Base-by-base conservation (phyloP, 208 protist species). In the Jaenimonas drosophilae region DNA sequence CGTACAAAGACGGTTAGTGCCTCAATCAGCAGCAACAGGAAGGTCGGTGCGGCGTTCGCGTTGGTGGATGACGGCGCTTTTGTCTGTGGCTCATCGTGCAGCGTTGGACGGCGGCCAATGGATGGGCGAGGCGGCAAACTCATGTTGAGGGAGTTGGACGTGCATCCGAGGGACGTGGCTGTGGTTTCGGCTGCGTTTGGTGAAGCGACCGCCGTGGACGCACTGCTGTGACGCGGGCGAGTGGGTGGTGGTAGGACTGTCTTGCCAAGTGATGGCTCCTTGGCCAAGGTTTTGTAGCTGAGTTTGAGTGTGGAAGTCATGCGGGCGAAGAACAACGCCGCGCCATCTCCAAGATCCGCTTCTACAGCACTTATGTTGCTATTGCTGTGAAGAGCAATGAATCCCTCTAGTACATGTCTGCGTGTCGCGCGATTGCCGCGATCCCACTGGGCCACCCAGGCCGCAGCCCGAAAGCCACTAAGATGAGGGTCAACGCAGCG, bases 231-330 rank as follows among this genome's bases (percentile, higher is more conserved):
- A 14, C 9, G 30, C 30, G 9, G 30, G 30, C 7, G 7, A 14
- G 7, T 7, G 30, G 14, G 7, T 34, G 7, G 30, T 7, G 14
- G 30, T 7, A 34, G 30, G 30, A 14, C 7, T 34, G 30, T 7
- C 14, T 34, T 14, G 30, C 7, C 30, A 34, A n/a, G 30, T n/a
- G 7, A 14, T 34, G 7, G 38, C n/a, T n/a, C n/a, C n/a, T n/a
- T n/a, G 21, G 31, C 24, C 43, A 67, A 54, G 16, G 44, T 20
- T 20, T 60, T 65, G 53, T 85, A 94, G 23, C 69, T 82, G 32
- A 94, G 53, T 31, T 70, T 69, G 47, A 90, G 68, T 76, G 80
- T 91, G 14, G 86, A 72, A 0, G 82, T 91, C 21, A 94, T 47
- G 5, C 82, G 77, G 1, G 79, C 80, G 29, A 94, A 82, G 24